Conservation (phyloP, 2,329 filamentous ascomycete species). For the Stagonosporopsis vannaccii region DNA sequence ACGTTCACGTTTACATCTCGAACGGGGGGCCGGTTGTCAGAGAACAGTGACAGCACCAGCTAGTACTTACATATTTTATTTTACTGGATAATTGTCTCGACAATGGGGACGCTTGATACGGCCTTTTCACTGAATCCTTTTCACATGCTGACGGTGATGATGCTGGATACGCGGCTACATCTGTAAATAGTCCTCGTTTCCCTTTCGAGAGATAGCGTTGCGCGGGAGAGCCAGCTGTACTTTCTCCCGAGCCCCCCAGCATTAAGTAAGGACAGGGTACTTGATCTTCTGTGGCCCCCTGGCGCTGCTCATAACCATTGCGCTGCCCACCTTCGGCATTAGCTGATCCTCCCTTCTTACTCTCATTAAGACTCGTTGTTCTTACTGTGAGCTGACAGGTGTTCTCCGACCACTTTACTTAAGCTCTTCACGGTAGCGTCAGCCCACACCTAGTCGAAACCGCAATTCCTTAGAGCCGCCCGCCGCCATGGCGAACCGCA, state of each 20-base stretch:
- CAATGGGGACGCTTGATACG: neutral
- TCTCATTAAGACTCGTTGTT: conserved; percentile 41
- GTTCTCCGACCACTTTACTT: conserved; percentile 19
- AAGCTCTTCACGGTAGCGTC: conserved; percentile 22
- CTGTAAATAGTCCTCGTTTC: conserved; percentile 33
- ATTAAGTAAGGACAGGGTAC: conserved; percentile 37
- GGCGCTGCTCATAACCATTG: conserved; percentile 32
- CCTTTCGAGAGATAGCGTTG: conserved; percentile 25
- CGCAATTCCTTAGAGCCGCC: conserved; percentile 25
- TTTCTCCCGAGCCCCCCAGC: conserved; percentile 23
- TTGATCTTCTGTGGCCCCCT: conserved; percentile 29
- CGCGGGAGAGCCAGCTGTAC: conserved; percentile 39
- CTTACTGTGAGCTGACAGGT: conserved; percentile 19
- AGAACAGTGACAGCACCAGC: neutral
- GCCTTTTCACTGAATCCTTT: too few relatives aligned
- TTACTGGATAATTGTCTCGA: neutral
- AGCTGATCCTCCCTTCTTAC: conserved; percentile 42
- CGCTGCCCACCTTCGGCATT: conserved; percentile 31
- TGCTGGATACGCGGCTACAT: conserved; percentile 17
- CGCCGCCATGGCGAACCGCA: conserved; percentile 49
- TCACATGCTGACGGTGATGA: conserved; percentile 5
- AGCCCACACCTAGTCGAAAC: conserved; percentile 29
- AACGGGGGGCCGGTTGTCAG: conserved; percentile 8
- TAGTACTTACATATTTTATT: neutral
- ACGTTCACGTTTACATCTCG: conserved; percentile 3